Base-by-base conservation (phyloP, 805 yeast species). In the Ogataea paraovalis region DNA sequence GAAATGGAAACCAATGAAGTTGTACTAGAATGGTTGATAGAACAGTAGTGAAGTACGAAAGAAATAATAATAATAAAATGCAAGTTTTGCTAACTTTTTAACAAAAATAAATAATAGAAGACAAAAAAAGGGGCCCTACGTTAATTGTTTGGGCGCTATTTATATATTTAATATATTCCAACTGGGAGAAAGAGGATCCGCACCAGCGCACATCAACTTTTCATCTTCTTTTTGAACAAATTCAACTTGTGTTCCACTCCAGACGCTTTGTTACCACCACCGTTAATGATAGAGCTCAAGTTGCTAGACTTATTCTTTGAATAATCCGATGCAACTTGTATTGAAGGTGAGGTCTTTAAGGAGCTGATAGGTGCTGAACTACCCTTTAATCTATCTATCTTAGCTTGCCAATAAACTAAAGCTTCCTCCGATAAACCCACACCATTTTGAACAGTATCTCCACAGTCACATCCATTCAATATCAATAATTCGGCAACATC, bases 401-500 rank as follows among this genome's bases (percentile, higher is more conserved):
- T 74, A 5, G 61, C 50, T 30, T 69, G 68, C 87, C 88, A 83
- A 58, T 79, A 85, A 4, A 58, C 57, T 16, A 59, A 55, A n/a
- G 86, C 88, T 4, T 66, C 71, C 0, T 66, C 65, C 7, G 75
- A 63, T 37, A 79, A 62, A 0, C 71, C 71, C 10, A 75, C 52
- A 6, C 65, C 68, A 14, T 63, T 55, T 12, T 61, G 50, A 8
- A 70, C 60, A 13, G 52, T 56, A 2, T 59, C 59, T 7, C 79
- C 80, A 8, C 76, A 67, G 10, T 70, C 67, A 28, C 78, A 69
- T 8, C 86, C 87, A 60, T 82, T 83, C 41, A 80, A 65, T 0
- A 80, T 50, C 12, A 85, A 59, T 13, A 82, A 67, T 56, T 85
- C 89, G 0, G 87, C 71, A 18, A 74, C 60, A 60, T 62, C 82